Evolutionary conservation across 2,329 filamentous ascomycete genomes (phyloP).

Genomic region (Colletotrichum sp.): DNA sequence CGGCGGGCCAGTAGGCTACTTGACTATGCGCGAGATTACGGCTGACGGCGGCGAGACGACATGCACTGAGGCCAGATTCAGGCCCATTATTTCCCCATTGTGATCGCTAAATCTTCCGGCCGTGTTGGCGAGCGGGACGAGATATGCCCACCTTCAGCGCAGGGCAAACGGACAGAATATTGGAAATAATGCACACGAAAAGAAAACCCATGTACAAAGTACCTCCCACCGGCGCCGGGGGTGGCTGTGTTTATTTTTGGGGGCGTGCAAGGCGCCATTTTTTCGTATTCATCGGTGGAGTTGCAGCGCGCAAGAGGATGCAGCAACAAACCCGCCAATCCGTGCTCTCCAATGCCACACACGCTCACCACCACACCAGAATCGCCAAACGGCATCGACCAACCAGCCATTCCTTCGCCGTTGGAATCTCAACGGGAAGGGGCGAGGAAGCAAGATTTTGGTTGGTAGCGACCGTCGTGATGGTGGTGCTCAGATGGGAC

Average conservation of each 20-base stretch:
- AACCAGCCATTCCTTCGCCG: background rate
- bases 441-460: background rate
- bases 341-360: background rate
- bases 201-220: background rate
- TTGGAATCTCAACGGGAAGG: background rate
- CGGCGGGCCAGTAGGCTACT: background rate
- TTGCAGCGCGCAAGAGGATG: constrained; percentile 1
- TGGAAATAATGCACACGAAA: background rate
- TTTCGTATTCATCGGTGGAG: constrained; percentile 17
- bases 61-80: background rate
- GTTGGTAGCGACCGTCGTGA: background rate
- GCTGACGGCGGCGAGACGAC: background rate
- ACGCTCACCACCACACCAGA: background rate
- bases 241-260: constrained; percentile 1
- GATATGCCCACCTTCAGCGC: background rate
- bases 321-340: constrained; percentile 1
- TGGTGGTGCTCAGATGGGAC: background rate
- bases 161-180: background rate
- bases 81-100: background rate
- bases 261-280: constrained; percentile 8
- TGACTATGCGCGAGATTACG: background rate
- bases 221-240: background rate
- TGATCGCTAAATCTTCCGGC: background rate
- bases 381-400: background rate
- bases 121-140: background rate